A percentile compares a stretch with the other conserved stretches of the same genome.
phyloP scores from a whole-genome alignment of 2,329 filamentous ascomycete genomes.

The Aspergillus spinulosporus region DNA sequence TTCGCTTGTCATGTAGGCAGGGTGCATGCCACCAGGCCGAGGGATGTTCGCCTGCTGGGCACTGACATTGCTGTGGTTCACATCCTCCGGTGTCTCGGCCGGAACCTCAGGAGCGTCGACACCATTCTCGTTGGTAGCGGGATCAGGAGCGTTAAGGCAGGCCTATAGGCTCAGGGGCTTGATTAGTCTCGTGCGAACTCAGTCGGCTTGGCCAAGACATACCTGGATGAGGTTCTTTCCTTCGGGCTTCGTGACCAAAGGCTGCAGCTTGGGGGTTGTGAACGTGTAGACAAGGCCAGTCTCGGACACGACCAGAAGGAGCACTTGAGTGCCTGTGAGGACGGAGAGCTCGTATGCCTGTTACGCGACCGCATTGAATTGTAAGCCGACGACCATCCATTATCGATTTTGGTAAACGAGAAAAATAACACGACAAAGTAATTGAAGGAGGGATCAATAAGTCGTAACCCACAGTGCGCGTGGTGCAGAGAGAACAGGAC shows the following conservation, averaged over 20 bases:
- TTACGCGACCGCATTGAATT: constrained; percentile 19
- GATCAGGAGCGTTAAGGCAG: constrained; percentile 94
- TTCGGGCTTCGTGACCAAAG: constrained; percentile 95
- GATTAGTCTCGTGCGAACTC: constrained; percentile 20
- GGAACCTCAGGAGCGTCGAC: constrained; percentile 70
- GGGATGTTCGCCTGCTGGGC: constrained; percentile 68
- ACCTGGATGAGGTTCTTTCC: constrained; percentile 99
- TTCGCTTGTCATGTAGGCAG: constrained; percentile 67
- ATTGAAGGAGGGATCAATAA: background rate
- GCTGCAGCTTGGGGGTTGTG: constrained; percentile 96
- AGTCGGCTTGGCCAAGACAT: constrained; percentile 37
- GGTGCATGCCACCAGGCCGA: constrained; percentile 64
- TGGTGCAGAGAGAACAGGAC: constrained; percentile 9
- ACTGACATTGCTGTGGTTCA: constrained; percentile 72
- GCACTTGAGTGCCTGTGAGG: constrained; percentile 94
- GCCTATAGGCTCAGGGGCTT: constrained; percentile 59
- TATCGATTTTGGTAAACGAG: constrained; percentile 1
- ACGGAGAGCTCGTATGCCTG: constrained; percentile 97
- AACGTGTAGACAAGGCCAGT: constrained; percentile 98
- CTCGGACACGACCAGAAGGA: constrained; percentile 94
- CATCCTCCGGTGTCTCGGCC: constrained; percentile 89
- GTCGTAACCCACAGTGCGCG: background rate
- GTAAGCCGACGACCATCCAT: background rate
- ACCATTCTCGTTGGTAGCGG: constrained; percentile 77
- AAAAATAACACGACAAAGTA: constrained; percentile 8